Evolutionary conservation across 2,329 filamentous ascomycete genomes (phyloP).

Genomic region (Cercospora sp.): DNA sequence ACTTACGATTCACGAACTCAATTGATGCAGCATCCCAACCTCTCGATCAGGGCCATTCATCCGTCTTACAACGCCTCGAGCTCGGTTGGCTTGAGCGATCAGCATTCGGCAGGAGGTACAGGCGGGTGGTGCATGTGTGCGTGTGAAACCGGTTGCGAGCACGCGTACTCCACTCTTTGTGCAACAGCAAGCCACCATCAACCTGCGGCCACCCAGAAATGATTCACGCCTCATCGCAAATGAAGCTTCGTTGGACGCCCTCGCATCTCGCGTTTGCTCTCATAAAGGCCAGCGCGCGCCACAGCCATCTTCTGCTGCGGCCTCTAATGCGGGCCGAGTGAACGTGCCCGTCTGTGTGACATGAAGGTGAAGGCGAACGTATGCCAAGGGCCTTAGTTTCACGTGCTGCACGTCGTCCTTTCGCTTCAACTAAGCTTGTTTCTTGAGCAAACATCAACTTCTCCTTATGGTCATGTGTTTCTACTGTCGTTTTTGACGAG

Average conservation of each 20-base stretch:
- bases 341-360: neutral
- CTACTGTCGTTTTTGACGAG: neutral
- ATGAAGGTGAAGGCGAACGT: neutral
- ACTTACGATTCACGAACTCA: conserved; percentile 1
- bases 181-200: conserved; percentile 8
- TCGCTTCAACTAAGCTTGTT: conserved; percentile 12
- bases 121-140: neutral
- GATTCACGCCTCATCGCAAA: neutral
- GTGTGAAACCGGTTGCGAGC: conserved; percentile 11
- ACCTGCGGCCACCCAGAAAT: conserved; percentile 1
- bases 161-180: conserved; percentile 15
- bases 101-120: neutral
- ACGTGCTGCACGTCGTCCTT: conserved; percentile 14
- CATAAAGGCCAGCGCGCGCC: neutral
- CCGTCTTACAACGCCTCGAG: neutral
- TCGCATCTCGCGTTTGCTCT: neutral
- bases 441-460: conserved; percentile 13
- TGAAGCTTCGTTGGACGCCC: neutral
- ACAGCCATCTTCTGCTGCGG: neutral
- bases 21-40: neutral
- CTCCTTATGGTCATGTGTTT: conserved; percentile 3
- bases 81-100: neutral
- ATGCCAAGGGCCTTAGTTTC: conserved; percentile 12
- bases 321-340: neutral
- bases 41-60: neutral